Base-by-base conservation (phyloP, 2,329 filamentous ascomycete genomes). In the Cryphonectria japonica region DNA sequence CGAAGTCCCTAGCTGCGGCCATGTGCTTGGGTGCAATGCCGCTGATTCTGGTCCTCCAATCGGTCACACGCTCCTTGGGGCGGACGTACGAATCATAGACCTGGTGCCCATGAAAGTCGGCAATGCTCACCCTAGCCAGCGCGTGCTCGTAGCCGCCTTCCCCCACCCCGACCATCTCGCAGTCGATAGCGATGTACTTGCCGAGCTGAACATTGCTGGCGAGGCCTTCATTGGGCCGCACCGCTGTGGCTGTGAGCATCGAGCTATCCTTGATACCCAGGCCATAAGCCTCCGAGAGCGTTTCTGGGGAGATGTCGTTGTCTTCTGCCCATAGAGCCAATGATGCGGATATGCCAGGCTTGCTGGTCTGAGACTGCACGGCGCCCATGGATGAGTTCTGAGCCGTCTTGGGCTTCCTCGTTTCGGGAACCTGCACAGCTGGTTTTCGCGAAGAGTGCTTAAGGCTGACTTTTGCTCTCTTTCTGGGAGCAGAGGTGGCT, bases 141-240 rank as follows among this genome's bases (percentile, higher is more conserved):
- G 90, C 90, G 50, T 93, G 94, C 78, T 90, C 88, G 74, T 91
- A 85, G 32, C 89, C 87, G 66, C 89, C 89, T 0, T 88, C 88
- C 0, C 92, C 93, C 16, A 97, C 89, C 64, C 95, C 96, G 37
- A 99, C 96, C 96, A 99, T 99, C 83, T 99, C 96, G 81, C 96
- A 99, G 83, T 99, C 96, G 63, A 99, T 89, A 29, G 93, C 92
- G 59, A 99, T 83, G 79, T 97, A 99, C 85, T 96, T 97, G 67
- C 95, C 96, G 29, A 95, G 83, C 68, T 94, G 88, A 50, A 92
- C 82, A 7, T 86, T 88, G 34, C 83, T 80, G 1, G 88, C 86
- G 3, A 89, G 83, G 0, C 92, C 92, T 61, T 88, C 86, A 77
- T 93, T 93, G 73, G 91, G 83, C 61, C 85, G 86, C 66, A 86